Evolutionary conservation across 306 rosid genomes (phyloP), one percentile per base, ranked within the genome.

Genomic region (Gastrolobium villosum): DNA sequence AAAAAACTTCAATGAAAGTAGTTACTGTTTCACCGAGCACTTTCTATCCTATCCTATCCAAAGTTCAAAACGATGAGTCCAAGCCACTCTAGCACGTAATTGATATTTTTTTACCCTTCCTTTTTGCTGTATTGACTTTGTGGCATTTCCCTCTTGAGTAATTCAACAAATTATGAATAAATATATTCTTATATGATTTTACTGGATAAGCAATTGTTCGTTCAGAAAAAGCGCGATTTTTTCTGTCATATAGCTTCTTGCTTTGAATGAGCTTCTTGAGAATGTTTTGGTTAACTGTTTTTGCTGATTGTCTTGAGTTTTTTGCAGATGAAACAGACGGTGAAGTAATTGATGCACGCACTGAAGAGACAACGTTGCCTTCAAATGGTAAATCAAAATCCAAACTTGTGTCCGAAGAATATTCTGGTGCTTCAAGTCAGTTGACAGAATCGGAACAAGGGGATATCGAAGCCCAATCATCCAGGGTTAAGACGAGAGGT

Each of bases 331-430:
- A 81, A 76, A 73, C 82, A 64, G 94, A 81, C 26, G 83, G 89
- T 49, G 93, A 90, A 87, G 93, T 90, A 81, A 65, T 85, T 72
- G 88, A 92, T 80, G 68, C 84, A 5, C 46, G 81, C 46, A 20
- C 35, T 5, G 90, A 82, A 75, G 84, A 68, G 84, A 76, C 60
- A 70, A 37, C 82, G 66, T 65, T 39, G 64, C 64, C 86, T 59
- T 20, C 14, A 65, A 77, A 80, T 82, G 86, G 48, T 26, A 40
- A 63, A 44, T 62, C 79, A 41, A 72, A 77, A 39, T 55, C 77
- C 49, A 49, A 70, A 54, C 28, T 4, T 41, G 82, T 70, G 49
- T 64, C 85, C 7, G 84, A 83, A 32, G 86, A 85, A 74, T n/a
- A 15, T 76, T 88, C 89, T 10, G 81, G 78, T 37, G 74, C 79